These are phyloP conservation scores for Circinella minor DNA, from an alignment of 371 early-diverging fungal species.

Conservation along the genomic window DNA sequence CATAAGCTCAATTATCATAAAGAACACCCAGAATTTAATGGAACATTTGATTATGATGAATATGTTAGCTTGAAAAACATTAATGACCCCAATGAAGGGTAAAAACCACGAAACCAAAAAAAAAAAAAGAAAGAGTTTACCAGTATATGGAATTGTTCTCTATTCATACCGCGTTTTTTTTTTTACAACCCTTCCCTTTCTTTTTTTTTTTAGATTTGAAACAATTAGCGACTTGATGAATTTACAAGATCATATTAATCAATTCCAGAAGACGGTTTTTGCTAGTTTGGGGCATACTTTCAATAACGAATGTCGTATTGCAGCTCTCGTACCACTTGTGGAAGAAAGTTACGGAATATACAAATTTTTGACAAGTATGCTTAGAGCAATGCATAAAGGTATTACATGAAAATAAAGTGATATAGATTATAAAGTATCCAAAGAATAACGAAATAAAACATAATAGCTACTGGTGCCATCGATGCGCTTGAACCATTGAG, in stretches of 20 bases:
- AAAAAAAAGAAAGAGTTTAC: background rate
- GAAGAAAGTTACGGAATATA: conserved; percentile 97
- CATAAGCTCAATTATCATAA: conserved; percentile 93
- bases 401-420: conserved; percentile 27
- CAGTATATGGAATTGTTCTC: background rate
- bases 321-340: conserved; percentile 95
- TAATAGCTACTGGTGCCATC: conserved; percentile 65
- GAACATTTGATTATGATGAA: conserved; percentile 96
- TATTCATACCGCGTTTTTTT: no score
- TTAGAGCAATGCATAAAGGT: conserved; percentile 95
- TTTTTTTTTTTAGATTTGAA: conserved; percentile 67
- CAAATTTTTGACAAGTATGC: conserved; percentile 93
- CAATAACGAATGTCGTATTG: conserved; percentile 94
- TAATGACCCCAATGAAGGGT: conserved; percentile 98
- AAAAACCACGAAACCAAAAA: conserved; percentile 16
- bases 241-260: conserved; percentile 89
- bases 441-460: background rate
- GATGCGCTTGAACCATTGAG: conserved; percentile 91
- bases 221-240: conserved; percentile 93
- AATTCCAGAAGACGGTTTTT: conserved; percentile 90
- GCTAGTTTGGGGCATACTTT: conserved; percentile 80
- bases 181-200: background rate
- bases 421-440: background rate
- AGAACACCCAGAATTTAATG: conserved; percentile 92
- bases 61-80: conserved; percentile 91